Conservation (phyloP, 352 stramenopile species). For the Phytophthora fragariaefolia region DNA sequence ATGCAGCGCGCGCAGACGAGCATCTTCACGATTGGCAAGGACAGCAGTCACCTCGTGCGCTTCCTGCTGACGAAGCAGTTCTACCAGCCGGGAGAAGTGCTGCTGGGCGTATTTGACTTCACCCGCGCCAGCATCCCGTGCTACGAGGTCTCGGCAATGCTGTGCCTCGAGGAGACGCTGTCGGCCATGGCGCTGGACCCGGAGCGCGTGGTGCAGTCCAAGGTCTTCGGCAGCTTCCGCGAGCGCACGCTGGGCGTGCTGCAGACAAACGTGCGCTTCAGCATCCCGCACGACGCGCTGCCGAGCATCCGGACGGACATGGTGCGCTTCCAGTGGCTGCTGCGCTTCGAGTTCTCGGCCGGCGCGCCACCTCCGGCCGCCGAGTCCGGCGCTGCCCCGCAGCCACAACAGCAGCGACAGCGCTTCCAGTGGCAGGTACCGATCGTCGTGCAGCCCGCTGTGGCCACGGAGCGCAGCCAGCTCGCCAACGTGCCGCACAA, state of each 20-base stretch:
- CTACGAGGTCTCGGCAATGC: constrained; percentile 50
- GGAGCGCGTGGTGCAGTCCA: constrained; percentile 59
- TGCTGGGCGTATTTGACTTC: constrained; percentile 72
- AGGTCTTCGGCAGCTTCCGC: constrained; percentile 51
- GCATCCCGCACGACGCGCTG: constrained; percentile 62
- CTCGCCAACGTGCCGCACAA: constrained; percentile 65
- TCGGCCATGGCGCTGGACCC: constrained; percentile 62
- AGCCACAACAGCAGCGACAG: constrained; percentile 34
- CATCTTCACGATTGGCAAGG: constrained; percentile 77
- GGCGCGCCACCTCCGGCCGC: constrained; percentile 7
- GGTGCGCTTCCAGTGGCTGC: constrained; percentile 65
- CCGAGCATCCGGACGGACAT: constrained; percentile 65
- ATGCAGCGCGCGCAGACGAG: constrained; percentile 64
- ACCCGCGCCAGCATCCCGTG: constrained; percentile 59
- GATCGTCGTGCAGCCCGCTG: constrained; percentile 49
- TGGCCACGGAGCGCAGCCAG: constrained; percentile 37
- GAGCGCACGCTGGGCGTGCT: constrained; percentile 53
- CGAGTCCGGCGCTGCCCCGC: background rate
- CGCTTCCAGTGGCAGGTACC: constrained; percentile 66
- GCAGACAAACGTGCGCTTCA: constrained; percentile 66
- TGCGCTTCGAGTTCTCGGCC: constrained; percentile 70
- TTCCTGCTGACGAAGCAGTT: constrained; percentile 71
- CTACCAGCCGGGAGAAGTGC: constrained; percentile 64
- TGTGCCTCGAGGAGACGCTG: constrained; percentile 62
- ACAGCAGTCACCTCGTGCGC: constrained; percentile 62